These are phyloP conservation scores for Trichomonas gallinae DNA, from an alignment of 208 protist species.

Conservation along the genomic window DNA sequence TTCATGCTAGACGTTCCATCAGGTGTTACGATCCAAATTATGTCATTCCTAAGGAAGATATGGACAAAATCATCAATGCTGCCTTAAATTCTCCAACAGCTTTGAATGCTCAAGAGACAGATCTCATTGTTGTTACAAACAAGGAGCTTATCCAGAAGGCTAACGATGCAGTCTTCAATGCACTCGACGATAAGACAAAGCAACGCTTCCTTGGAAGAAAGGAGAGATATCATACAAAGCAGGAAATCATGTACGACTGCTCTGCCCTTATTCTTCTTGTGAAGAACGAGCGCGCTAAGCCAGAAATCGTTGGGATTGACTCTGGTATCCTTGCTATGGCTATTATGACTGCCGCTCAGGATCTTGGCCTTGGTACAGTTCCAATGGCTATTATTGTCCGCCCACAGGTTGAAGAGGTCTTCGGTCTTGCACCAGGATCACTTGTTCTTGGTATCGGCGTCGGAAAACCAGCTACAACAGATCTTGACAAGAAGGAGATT, in stretches of 20 bases:
- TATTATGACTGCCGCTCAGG: background rate
- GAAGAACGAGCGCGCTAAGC: background rate
- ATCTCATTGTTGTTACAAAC: background rate
- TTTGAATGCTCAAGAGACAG: background rate
- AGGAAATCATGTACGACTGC: background rate
- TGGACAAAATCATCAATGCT: background rate
- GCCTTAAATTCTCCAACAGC: background rate
- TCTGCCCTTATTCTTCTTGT: background rate
- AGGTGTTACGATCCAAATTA: background rate
- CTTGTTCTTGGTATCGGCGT: background rate
- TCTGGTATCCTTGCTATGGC: background rate
- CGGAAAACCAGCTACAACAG: background rate
- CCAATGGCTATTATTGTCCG: background rate
- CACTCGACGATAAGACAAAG: background rate
- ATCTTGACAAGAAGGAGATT: background rate
- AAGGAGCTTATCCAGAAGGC: background rate
- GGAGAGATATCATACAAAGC: background rate
- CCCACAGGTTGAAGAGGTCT: background rate
- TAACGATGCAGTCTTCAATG: background rate
- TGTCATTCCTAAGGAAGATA: background rate
- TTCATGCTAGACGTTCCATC: background rate
- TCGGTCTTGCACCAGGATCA: background rate
- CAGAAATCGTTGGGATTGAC: background rate
- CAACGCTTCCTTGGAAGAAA: background rate
- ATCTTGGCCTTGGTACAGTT: background rate